These are phyloP conservation scores for Dendrocalamus sinicus DNA, from an alignment of 176 grass and related monocot species.

Conservation along the genomic window DNA sequence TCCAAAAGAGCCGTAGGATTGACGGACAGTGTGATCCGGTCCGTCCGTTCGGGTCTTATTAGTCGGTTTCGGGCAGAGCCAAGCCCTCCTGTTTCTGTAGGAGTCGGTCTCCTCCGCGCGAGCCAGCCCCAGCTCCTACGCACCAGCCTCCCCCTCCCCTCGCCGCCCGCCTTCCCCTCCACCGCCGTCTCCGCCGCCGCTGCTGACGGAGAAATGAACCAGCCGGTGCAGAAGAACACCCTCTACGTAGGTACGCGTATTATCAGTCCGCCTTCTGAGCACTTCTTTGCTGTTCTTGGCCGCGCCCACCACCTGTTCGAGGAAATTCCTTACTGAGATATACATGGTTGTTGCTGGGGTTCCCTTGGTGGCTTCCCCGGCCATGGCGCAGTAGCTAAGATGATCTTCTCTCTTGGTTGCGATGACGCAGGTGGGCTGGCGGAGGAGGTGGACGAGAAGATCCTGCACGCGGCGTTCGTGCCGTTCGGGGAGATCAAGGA, in stretches of 20 bases:
- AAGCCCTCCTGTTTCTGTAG: neutral
- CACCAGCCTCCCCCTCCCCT: neutral
- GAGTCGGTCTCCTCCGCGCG: neutral
- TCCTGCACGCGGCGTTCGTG: conserved; percentile 91
- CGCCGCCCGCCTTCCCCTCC: neutral
- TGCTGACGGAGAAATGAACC: conserved; percentile 55
- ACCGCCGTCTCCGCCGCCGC: neutral
- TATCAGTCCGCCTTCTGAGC: neutral
- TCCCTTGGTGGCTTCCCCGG: neutral
- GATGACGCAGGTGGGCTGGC: conserved; percentile 66
- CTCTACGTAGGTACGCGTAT: conserved; percentile 81
- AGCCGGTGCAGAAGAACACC: conserved; percentile 94
- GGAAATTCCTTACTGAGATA: conserved; percentile 33
- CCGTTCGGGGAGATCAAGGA: conserved; percentile 99
- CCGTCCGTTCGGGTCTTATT: neutral
- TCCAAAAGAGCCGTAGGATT: too few species aligned
- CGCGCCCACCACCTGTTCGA: conserved; percentile 56
- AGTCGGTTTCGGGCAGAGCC: too few species aligned
- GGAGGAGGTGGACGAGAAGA: conserved; percentile 97
- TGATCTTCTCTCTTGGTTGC: neutral
- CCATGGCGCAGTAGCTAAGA: neutral
- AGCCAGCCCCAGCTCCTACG: neutral
- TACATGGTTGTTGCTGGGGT: neutral
- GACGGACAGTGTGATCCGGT: too few species aligned
- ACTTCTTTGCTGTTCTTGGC: too few species aligned